Conservation (phyloP, 2,329 filamentous ascomycete genomes). For the Cercospora brassicicola region DNA sequence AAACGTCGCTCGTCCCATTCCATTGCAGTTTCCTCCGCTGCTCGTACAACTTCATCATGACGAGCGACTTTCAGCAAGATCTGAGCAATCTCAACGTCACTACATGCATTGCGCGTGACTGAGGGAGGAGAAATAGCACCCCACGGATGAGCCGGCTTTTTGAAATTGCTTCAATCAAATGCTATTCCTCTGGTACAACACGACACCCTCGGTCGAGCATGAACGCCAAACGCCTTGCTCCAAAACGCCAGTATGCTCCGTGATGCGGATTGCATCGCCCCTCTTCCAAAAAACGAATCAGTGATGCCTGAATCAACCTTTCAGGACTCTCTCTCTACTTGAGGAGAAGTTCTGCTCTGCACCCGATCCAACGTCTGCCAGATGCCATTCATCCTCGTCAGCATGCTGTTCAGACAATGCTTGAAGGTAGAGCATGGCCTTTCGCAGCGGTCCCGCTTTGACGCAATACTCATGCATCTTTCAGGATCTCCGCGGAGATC, state of each 20-base stretch:
- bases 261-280: no score
- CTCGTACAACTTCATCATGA: neutral
- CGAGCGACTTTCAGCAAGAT: neutral
- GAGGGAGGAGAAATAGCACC: neutral
- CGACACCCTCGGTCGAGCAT: neutral
- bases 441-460: neutral
- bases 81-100: neutral
- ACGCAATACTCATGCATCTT: neutral
- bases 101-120: neutral
- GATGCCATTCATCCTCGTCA: neutral
- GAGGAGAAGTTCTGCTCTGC: neutral
- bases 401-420: neutral
- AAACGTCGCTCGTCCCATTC: neutral
- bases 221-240: neutral
- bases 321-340: neutral
- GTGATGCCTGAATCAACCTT: neutral
- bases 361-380: neutral
- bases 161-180: neutral
- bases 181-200: neutral
- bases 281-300: neutral
- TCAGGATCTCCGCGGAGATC: slow-evolving; percentile 27
- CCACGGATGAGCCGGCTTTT: neutral
- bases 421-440: neutral
- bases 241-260: neutral
- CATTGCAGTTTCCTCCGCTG: neutral